Conservation (phyloP, 257 asterid genomes). For the Parsonsia alboflavescens region DNA sequence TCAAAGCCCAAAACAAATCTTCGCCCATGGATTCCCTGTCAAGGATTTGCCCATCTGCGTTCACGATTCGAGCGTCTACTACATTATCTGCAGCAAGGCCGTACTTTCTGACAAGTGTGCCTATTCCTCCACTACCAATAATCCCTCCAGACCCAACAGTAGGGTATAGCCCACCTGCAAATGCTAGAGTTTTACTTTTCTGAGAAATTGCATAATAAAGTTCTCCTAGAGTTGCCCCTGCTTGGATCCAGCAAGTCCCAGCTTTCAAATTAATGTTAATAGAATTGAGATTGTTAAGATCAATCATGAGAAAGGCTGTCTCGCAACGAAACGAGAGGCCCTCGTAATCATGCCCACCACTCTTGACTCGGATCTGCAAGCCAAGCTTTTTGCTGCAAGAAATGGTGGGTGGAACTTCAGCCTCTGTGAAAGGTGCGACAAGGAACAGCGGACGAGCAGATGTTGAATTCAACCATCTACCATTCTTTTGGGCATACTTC, state of each 20-base stretch:
- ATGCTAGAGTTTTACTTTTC: constrained; percentile 15
- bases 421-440: background rate
- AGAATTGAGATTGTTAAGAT: background rate
- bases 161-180: constrained; percentile 22
- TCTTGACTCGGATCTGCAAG: constrained; percentile 14
- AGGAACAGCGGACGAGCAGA: constrained; percentile 7
- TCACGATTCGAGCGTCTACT: constrained; percentile 8
- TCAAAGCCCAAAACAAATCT: constrained; percentile 23
- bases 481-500: constrained; percentile 4
- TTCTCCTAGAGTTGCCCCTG: constrained; percentile 17
- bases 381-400: constrained; percentile 6
- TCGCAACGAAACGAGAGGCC: constrained; percentile 13
- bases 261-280: background rate
- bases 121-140: constrained; percentile 22
- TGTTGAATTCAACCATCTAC: constrained; percentile 18
- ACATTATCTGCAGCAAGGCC: constrained; percentile 24
- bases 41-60: constrained; percentile 13
- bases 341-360: constrained; percentile 27
- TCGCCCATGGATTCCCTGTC: constrained; percentile 21
- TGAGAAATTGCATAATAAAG: constrained; percentile 14
- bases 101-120: constrained; percentile 11
- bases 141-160: constrained; percentile 19
- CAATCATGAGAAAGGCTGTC: constrained; percentile 13
- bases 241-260: constrained; percentile 18
- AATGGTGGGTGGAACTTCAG: constrained; percentile 3